Evolutionary conservation across 257 asterid species (phyloP), one percentile per base, ranked within the genome.

Genomic region (Ilex aquifolium): DNA sequence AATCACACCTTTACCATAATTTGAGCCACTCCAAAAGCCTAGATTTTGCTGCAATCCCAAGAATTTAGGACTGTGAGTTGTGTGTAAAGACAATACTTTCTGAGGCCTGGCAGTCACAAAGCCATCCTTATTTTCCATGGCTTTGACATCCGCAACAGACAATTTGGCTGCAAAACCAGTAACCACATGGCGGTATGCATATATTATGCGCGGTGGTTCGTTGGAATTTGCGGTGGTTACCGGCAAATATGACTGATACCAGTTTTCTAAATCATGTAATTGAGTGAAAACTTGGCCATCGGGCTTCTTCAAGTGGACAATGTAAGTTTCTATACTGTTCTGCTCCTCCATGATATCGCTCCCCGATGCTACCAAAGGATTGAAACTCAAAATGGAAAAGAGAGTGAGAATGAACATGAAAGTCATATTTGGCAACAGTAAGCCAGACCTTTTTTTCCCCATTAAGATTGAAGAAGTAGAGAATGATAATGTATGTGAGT

Each of bases 11-110:
- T 68, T 65, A 0, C 89, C 89, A 61, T 80, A 82, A 59, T 68
- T 77, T 2, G 89, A 78, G 12, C 63, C 69, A 16, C 40, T 58
- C 92, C 92, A 85, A 6, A 80, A 36, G 0, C 92, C 92, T 53
- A 56, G 10, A 42, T 76, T 71, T 30, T 76, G 69, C 13, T 80
- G 70, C 49, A 85, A 65, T 10, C 85, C 92, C 48, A 82, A 66
- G 66, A 85, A 85, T 27, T 42, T 50, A 10, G 84, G 87, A 5
- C 75, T 59, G 29, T 70, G 84, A 50, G 90, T 83, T 12, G 90
- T 83, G 4, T 76, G 72, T 60, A 80, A 66, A 29, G 78, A 12
- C 12, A 70, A 15, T 13, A 64, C 27, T 13, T 50, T 48, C 54
- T 78, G 58, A 9, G 76, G 83, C 56, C 30, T 57, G 0, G 83